phyloP scores from a whole-genome alignment of 2,329 filamentous ascomycete species.

The Cryoendolithus antarcticus region DNA sequence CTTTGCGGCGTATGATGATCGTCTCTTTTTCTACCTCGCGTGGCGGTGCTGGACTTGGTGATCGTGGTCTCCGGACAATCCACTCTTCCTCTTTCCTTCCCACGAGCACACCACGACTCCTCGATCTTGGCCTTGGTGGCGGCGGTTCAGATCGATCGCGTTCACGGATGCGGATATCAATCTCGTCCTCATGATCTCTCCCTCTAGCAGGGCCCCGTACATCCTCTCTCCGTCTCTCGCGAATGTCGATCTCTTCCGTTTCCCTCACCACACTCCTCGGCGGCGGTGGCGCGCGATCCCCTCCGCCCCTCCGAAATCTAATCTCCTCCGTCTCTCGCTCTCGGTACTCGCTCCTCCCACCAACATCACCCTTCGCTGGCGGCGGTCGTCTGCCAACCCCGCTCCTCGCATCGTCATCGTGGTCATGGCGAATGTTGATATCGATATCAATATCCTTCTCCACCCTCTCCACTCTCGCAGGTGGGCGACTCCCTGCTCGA shows the following conservation, averaged over 20 bases:
- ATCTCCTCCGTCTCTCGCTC: conserved; percentile 32
- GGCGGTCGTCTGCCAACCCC: conserved; percentile 4
- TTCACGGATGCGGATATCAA: conserved; percentile 63
- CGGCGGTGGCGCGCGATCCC: conserved; percentile 15
- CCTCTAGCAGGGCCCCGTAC: no score
- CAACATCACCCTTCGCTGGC: conserved; percentile 20
- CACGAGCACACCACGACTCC: conserved; percentile 24
- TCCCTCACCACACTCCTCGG: conserved; percentile 15
- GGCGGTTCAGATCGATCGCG: conserved; percentile 7
- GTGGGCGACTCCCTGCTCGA: conserved; percentile 19
- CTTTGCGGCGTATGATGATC: conserved; percentile 25
- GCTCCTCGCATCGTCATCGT: conserved; percentile 6
- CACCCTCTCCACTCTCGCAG: conserved; percentile 16
- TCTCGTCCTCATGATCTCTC: conserved; percentile 37
- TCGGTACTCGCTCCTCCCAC: conserved; percentile 20
- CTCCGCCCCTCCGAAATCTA: conserved; percentile 31
- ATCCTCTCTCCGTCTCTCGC: conserved; percentile 19
- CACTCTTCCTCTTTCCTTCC: conserved; percentile 24
- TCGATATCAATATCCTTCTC: conserved; percentile 25
- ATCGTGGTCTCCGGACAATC: conserved; percentile 25
- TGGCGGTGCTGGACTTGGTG: conserved; percentile 22
- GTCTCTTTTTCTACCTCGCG: conserved; percentile 25
- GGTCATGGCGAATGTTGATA: conserved; percentile 12
- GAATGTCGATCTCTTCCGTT: conserved; percentile 20
- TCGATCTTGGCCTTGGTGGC: conserved; percentile 18